Evolutionary conservation across 768 basidiomycete species (phyloP), one percentile per base, ranked within the genome.

Genomic region (Leccinum rimulosum): DNA sequence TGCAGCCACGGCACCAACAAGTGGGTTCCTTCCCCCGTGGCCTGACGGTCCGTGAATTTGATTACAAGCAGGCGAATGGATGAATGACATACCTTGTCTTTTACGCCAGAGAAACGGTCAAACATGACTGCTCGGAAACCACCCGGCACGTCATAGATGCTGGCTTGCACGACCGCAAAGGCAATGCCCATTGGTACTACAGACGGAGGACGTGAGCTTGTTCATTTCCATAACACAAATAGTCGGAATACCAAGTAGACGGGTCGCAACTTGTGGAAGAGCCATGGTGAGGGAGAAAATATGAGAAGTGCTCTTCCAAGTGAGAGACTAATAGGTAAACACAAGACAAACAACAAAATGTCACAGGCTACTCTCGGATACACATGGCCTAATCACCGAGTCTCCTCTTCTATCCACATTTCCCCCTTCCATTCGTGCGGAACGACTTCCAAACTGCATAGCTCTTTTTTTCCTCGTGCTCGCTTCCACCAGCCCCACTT

Each of bases 101-200:
- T 87, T 52, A 97, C 95, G 69, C 95, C 95, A 50, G 89, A 84
- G 72, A 99, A 98, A 68, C 96, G 83, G 76, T 98, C 96, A 76
- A 99, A 98, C 89, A 98, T 95, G 64, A 99, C 95, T 38, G 95
- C 95, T 58, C 91, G 82, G 76, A 87, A 94, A 47, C 95, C 95
- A 65, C 95, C 84, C 52, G 95, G 95, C 45, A 97, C 95, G 78
- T 83, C 82, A 58, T 84, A 83, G 38, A 84, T 74, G 59, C 83
- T 86, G 55, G 83, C 77, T 67, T 82, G 79, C 50, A 78, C 65
- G 25, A 71, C 72, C 36, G 74, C 79, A 53, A 77, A 68, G 57
- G 79, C 78, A 52, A 74, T 56, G 35, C 84, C 71, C 50, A 77
- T 79, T 45, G 72, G 74, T 49, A 75, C 67, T 75, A 50, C 47